Base-by-base conservation (phyloP, 2,329 filamentous ascomycete genomes). In the Chalaropsis ovoidea region DNA sequence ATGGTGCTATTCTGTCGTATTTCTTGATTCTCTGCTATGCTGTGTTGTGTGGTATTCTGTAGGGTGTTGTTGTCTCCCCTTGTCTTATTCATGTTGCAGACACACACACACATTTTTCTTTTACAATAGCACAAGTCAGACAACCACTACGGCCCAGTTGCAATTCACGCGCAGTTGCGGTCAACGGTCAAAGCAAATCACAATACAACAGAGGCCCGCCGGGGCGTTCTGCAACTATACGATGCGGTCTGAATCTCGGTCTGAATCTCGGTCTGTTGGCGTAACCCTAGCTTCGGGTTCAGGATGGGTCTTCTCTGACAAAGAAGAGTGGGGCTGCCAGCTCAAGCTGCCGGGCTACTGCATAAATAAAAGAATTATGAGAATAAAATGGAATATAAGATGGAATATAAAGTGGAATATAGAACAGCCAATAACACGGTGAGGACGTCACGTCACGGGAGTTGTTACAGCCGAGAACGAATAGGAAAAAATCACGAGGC, bases 271-370 rank as follows among this genome's bases (percentile, higher is more conserved):
- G 54, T 58, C 24, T n/a, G 24, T 39, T 58, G 19, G 5, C 15
- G 7, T 39, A 58, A 35, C 54, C 54, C 24, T 35, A 58, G 7
- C 24, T 58, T 58, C 13, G 27, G 54, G 52, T 27, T 35, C 15
- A 10, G 22, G 35, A n/a, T n/a, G 3, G 35, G 35, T 39, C 8
- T 6, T 27, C 4, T 10, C 4, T 35, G 31, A 35, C 3, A 39
- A 17, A 58, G 5, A 58, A 1, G 39, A 35, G 24, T 58, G 54
- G 54, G 54, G 27, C 54, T 8, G 5, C 54, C 54, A 27, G 54
- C 54, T 58, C 27, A 58, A 58, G 54, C 54, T 58, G 54, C 54
- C 54, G 54, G 24, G 17, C 27, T 58, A 27, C 22, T 52, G 47
- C 47, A 52, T 52, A 52, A 27, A 52, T 11, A 8, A 24, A 3